Conservation (phyloP, 208 protist genomes). For the Leptomonas seymouri region DNA sequence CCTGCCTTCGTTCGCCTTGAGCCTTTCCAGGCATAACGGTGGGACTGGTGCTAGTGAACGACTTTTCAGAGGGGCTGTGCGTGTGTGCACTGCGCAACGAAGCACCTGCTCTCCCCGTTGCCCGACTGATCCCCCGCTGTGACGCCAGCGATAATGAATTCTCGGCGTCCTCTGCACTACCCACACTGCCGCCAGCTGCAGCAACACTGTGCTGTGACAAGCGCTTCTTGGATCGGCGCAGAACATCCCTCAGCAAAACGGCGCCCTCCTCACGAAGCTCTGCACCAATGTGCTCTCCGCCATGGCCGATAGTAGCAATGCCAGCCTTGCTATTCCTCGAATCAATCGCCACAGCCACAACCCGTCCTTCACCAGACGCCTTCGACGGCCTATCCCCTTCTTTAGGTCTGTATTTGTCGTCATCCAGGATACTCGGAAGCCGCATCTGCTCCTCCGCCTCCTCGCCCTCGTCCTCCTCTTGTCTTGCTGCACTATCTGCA, state of each 20-base stretch:
- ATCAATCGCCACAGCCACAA: neutral
- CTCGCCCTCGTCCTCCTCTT: neutral
- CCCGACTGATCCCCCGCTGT: neutral
- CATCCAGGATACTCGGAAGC: conserved; percentile 12
- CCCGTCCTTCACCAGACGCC: neutral
- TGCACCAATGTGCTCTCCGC: neutral
- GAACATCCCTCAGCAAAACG: conserved; percentile 27
- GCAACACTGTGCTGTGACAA: neutral
- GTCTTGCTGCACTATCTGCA: neutral
- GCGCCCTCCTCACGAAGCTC: neutral
- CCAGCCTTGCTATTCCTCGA: neutral
- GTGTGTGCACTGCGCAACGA: neutral
- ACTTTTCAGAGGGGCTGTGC: neutral
- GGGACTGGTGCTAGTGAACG: neutral
- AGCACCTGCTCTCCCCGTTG: neutral
- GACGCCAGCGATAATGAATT: neutral
- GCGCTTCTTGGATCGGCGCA: conserved; percentile 26
- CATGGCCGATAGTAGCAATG: neutral
- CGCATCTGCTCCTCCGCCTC: neutral
- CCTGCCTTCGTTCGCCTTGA: neutral
- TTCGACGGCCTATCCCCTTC: neutral
- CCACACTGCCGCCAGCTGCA: neutral
- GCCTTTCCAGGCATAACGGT: neutral
- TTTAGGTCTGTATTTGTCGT: neutral
- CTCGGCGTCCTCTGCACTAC: neutral